Evolutionary conservation across 2,329 filamentous ascomycete genomes (phyloP), one percentile per base, ranked within the genome.

Genomic region (Fusarium sp.): DNA sequence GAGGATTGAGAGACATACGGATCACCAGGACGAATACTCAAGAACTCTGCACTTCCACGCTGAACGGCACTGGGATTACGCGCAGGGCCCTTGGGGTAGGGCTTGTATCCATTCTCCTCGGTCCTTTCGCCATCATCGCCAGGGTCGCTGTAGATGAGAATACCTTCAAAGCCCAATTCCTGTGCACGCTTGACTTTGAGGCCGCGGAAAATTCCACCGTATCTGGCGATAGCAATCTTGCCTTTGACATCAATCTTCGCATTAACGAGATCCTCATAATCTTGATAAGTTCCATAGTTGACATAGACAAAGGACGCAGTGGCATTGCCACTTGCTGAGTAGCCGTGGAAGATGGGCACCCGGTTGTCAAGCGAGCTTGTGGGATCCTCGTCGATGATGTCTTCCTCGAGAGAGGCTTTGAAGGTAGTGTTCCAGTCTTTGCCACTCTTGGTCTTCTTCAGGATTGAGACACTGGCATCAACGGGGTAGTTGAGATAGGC

Each of bases 101-200:
- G 77, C 50, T 90, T 85, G 73, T 91, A 87, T 1, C 94, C 95
- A 71, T 97, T 93, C 75, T 88, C 88, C 66, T 94, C 93, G 0
- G 92, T 97, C 15, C 92, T 84, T 9, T 90, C 84, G 19, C 92
- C 92, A 79, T 98, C 95, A 73, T 97, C 93, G 43, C 94, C 93
- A 2, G 95, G 95, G 76, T 98, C 95, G 44, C 85, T 90, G 80
- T 95, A 98, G 47, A 97, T 87, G 48, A 97, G 82, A 14, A 88
- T 85, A n/a, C 94, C 95, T 44, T 96, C 82, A 87, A 96, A 95
- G 35, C 94, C 95, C 19, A 97, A 83, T 72, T 97, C 93, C 78
- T 97, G 92, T 2, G 95, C 95, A 50, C 94, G 88, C 83, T 97
- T 97, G 57, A 97, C 88, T 79, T 97, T 98, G 66, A 98, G 84